Conservation (phyloP, 768 basidiomycete genomes). For the Collybia sordida region DNA sequence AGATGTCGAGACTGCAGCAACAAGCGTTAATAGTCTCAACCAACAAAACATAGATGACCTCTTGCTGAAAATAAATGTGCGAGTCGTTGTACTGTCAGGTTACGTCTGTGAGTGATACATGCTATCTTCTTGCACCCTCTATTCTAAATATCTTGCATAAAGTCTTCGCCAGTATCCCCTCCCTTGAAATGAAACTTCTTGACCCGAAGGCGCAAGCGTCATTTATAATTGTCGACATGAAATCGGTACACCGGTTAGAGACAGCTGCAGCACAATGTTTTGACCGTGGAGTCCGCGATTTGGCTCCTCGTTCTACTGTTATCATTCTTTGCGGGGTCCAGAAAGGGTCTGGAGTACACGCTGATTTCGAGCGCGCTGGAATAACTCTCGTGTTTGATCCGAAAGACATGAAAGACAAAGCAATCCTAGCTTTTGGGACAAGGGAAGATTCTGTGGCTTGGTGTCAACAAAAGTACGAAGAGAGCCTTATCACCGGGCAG, state of each 20-base stretch:
- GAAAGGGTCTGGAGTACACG: background rate
- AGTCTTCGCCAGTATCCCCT: constrained; percentile 1
- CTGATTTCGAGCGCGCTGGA: background rate
- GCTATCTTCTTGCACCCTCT: background rate
- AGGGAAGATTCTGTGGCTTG: background rate
- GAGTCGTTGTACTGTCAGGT: constrained; percentile 8
- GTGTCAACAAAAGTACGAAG: background rate
- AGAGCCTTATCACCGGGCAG: background rate
- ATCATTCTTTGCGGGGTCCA: background rate
- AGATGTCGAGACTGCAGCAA: background rate
- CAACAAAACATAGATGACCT: background rate
- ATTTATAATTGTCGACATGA: constrained; percentile 1
- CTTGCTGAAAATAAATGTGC: constrained; percentile 7
- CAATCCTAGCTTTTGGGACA: background rate
- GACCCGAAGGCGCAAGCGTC: background rate
- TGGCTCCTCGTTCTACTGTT: background rate
- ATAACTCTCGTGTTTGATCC: background rate
- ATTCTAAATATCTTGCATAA: background rate
- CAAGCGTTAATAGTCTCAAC: background rate
- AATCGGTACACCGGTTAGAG: constrained; percentile 1
- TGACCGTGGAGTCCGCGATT: background rate
- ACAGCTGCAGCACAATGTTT: background rate
- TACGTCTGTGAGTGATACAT: constrained; percentile 14
- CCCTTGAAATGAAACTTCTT: background rate
- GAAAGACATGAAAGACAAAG: background rate